Evolutionary conservation across 306 rosid species (phyloP).

Genomic region (Elaeagnus macrophylla): DNA sequence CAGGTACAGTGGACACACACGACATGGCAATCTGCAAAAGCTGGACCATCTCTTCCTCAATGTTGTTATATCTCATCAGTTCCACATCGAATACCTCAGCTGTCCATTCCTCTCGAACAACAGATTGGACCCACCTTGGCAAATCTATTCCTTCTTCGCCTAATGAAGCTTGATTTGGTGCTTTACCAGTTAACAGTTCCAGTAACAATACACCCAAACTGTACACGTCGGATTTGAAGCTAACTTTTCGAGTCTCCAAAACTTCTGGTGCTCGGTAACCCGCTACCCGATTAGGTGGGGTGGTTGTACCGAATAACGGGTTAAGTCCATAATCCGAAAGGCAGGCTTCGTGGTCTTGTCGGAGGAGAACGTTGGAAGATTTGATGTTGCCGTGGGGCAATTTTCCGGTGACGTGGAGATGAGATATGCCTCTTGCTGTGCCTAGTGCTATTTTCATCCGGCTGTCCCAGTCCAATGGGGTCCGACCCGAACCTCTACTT

Average conservation of each 20-base stretch:
- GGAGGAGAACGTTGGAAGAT: constrained; percentile 82
- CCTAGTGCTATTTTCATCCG: constrained; percentile 71
- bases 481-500: constrained; percentile 91
- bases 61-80: constrained; percentile 79
- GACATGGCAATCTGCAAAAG: constrained; percentile 84
- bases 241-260: constrained; percentile 60
- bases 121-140: constrained; percentile 97
- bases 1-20: constrained; percentile 81
- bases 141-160: constrained; percentile 93
- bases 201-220: constrained; percentile 80
- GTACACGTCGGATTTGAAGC: constrained; percentile 88
- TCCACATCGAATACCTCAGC: constrained; percentile 96
- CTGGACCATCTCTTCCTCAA: constrained; percentile 98
- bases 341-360: constrained; percentile 49
- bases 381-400: constrained; percentile 87
- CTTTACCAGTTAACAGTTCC: constrained; percentile 86
- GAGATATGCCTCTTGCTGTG: constrained; percentile 61
- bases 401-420: constrained; percentile 78
- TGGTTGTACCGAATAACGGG: constrained; percentile 54
- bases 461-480: constrained; percentile 91
- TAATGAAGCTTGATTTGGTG: constrained; percentile 89
- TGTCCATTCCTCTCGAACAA: constrained; percentile 96
- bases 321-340: constrained; percentile 79
- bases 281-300: constrained; percentile 70
- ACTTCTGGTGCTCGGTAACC: constrained; percentile 91